phyloP scores from a whole-genome alignment of 192 early-diverging fungal species.

The Coemansia sp. region DNA sequence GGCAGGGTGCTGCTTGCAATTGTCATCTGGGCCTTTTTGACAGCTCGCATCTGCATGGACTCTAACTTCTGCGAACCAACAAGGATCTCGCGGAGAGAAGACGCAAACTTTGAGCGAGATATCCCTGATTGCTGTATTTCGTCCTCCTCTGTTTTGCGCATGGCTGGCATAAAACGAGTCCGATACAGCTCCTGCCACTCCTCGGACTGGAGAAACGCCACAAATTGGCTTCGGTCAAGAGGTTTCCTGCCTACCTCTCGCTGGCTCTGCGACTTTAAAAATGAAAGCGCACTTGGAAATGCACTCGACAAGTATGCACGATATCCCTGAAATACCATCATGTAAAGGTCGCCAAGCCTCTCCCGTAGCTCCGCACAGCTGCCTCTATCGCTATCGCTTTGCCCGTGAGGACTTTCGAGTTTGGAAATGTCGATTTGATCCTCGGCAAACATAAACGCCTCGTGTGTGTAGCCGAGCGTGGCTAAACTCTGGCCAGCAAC shows the following conservation, averaged over 20 bases:
- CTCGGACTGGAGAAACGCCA: constrained; percentile 5
- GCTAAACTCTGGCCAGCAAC: constrained; percentile 15
- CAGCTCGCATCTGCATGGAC: constrained; percentile 23
- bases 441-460: constrained; percentile 47
- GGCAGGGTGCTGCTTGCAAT: constrained; percentile 33
- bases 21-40: constrained; percentile 25
- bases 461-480: constrained; percentile 43
- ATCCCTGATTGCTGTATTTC: constrained; percentile 28
- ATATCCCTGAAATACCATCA: constrained; percentile 31
- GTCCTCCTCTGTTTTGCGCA: constrained; percentile 39
- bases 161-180: constrained; percentile 36
- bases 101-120: constrained; percentile 31
- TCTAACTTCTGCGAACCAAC: constrained; percentile 20
- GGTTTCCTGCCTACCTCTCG: neutral
- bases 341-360: constrained; percentile 29
- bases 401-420: neutral
- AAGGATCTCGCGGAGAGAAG: constrained; percentile 21
- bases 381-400: neutral
- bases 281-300: neutral
- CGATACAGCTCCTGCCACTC: constrained; percentile 47
- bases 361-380: neutral
- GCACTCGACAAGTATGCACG: constrained; percentile 6
- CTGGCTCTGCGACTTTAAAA: neutral
- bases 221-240: constrained; percentile 19
- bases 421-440: constrained; percentile 19